Evolutionary conservation across 2,329 filamentous ascomycete genomes (phyloP).

Genomic region (Aureobasidium zeae): DNA sequence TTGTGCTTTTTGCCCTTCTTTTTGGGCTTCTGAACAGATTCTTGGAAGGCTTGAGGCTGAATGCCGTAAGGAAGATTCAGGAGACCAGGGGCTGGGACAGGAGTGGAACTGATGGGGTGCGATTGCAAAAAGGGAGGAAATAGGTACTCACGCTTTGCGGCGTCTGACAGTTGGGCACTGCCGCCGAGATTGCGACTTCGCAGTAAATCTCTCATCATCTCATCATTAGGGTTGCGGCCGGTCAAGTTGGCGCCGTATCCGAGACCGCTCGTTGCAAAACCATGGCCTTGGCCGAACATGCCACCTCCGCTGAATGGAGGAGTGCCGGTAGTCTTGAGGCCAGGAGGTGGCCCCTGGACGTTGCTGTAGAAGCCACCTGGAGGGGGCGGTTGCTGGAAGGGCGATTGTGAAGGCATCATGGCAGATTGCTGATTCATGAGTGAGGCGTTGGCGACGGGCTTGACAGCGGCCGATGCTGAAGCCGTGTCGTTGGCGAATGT

Average conservation of each 20-base stretch:
- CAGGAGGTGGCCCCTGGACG: slow-evolving; percentile 87
- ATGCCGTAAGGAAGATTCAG: slow-evolving; percentile 78
- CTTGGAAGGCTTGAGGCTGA: slow-evolving; percentile 14
- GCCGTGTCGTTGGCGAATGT: slow-evolving; percentile 71
- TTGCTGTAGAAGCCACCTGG: slow-evolving; percentile 66
- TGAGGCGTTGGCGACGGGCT: slow-evolving; percentile 68
- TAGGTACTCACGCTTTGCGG: slow-evolving; percentile 97
- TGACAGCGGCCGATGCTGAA: slow-evolving; percentile 54
- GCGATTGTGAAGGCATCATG: slow-evolving; percentile 59
- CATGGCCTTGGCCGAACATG: slow-evolving; percentile 85
- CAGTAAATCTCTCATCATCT: slow-evolving; percentile 74
- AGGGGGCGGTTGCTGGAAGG: slow-evolving; percentile 45
- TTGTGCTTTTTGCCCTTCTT: slow-evolving; percentile 99
- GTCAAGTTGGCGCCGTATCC: slow-evolving; percentile 47
- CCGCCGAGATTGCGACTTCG: slow-evolving; percentile 49
- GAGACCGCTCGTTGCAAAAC: slow-evolving; percentile 60
- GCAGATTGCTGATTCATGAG: slow-evolving; percentile 75
- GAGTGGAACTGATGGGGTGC: slow-evolving; percentile 73
- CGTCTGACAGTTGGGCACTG: slow-evolving; percentile 62
- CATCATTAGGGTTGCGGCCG: slow-evolving; percentile 63
- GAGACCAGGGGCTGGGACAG: slow-evolving; percentile 83
- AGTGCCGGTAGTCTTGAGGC: slow-evolving; percentile 88
- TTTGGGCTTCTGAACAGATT: slow-evolving; percentile 61
- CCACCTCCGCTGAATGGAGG: slow-evolving; percentile 69
- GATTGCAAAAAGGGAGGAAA: slow-evolving; percentile 87